Percentiles rank a stretch among this genome's conserved stretches.
These are phyloP conservation scores for Conticribra weissflogii DNA, from an alignment of 108 stramenopile species.

Conservation along the genomic window DNA sequence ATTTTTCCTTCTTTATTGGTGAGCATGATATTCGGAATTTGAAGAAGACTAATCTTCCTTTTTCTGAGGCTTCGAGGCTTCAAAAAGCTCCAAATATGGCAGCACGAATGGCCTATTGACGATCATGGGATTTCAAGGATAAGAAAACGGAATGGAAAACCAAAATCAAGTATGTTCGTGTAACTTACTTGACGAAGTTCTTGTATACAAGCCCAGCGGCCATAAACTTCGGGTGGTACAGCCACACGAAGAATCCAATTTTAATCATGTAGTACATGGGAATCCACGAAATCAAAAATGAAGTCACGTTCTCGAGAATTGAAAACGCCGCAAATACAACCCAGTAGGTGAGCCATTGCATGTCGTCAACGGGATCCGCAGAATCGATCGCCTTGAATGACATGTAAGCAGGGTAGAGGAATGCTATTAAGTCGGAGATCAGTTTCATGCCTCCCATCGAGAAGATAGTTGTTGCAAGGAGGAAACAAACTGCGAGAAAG, in stretches of 20 bases:
- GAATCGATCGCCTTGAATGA: conserved; percentile 96
- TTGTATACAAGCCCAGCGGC: conserved; percentile 81
- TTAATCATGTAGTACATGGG: conserved; percentile 88
- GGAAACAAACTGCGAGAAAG: conserved; percentile 52
- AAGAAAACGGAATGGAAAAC: neutral
- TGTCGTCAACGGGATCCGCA: conserved; percentile 71
- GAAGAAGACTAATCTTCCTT: conserved; percentile 27
- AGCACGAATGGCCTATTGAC: conserved; percentile 54
- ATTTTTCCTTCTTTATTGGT: no score
- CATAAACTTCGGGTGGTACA: conserved; percentile 83
- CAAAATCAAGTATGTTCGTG: neutral
- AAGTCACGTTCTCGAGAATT: conserved; percentile 59
- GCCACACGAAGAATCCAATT: conserved; percentile 73
- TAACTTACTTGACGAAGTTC: conserved; percentile 54
- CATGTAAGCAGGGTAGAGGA: conserved; percentile 97
- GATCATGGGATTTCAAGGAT: neutral
- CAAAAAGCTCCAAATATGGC: conserved; percentile 52
- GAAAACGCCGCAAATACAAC: conserved; percentile 89
- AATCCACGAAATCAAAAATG: conserved; percentile 62
- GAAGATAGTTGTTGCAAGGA: conserved; percentile 46
- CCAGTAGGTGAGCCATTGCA: conserved; percentile 98
- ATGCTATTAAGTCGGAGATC: conserved; percentile 87
- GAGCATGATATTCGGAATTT: no score
- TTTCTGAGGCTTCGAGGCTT: conserved; percentile 22
- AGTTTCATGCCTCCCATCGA: conserved; percentile 78